Evolutionary conservation across 352 stramenopile genomes (phyloP).

Genomic region (Globisporangium ultimum): DNA sequence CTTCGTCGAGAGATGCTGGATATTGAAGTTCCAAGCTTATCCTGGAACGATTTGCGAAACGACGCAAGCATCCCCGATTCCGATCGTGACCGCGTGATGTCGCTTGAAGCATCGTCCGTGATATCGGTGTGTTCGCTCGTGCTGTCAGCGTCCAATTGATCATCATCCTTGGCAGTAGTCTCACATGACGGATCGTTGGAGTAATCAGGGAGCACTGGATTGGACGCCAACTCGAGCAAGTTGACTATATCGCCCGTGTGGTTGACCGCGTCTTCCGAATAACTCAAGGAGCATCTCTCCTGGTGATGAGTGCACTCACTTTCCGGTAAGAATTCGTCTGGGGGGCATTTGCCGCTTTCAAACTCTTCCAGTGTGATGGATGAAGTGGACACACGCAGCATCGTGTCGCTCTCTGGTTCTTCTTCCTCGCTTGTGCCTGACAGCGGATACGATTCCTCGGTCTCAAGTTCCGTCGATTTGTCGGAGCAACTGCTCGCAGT

Average conservation of each 20-base stretch:
- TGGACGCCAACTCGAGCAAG: conserved; percentile 25
- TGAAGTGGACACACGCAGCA: conserved; percentile 6
- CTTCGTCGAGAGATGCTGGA: too few relatives aligned
- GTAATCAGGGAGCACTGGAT: conserved; percentile 17
- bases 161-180: background rate
- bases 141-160: conserved; percentile 1
- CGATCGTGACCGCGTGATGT: too few relatives aligned
- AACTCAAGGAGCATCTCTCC: background rate
- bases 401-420: conserved; percentile 32
- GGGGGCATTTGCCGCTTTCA: conserved; percentile 33
- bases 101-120: too few relatives aligned
- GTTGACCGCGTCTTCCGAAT: background rate
- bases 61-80: too few relatives aligned
- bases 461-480: conserved; percentile 6
- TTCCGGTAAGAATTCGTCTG: conserved; percentile 7
- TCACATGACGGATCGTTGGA: conserved; percentile 2
- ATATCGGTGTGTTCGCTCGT: too few relatives aligned
- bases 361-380: conserved; percentile 66
- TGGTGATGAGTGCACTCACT: background rate
- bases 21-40: too few relatives aligned
- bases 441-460: background rate
- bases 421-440: conserved; percentile 18
- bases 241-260: conserved; percentile 11
- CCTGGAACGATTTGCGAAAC: too few relatives aligned
- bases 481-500: background rate